Evolutionary conservation across 176 grass and related monocot species (phyloP), one percentile per base, ranked within the genome.

Genomic region (Rhynchospora tenuis): DNA sequence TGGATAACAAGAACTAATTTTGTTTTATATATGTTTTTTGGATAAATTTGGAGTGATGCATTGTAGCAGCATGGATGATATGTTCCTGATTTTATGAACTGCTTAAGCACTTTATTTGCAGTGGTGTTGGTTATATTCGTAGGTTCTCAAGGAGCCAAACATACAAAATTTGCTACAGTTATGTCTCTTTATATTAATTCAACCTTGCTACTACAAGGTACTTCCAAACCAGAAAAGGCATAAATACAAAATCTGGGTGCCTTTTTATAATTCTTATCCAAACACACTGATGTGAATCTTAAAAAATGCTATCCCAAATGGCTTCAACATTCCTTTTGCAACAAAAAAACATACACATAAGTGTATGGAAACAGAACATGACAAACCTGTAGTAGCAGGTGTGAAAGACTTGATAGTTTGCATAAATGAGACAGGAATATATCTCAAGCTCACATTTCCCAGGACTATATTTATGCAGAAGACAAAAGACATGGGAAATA

Each of bases 401-500:
- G 96, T 98, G 86, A 98, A 98, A 20, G 96, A 98, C 91, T 98
- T 98, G 19, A 98, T 98, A 0, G 96, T 98, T 84, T 98, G 96
- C 96, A 98, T 98, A 67, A 98, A 98, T 2, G 93, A 95, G 20
- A 98, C 96, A 19, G 96, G 96, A 67, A 98, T 98, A 67, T 95
- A 98, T 24, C 96, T 91, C 86, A 98, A 83, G 80, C 96, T 98
- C 24, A 98, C 83, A 83, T 98, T 98, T 44, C 96, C 96, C 54
- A 98, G 70, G 59, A 98, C 96, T 16, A 98, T 98, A 78, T 98
- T 98, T 61, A 98, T 95, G 86, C 96, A 98, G 78, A 98, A 98
- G 14, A 98, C 96, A 16, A 95, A 93, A 13, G 96, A 98, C 92
- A 98, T 98, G 47, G 96, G 96, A 69, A 98, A 98, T 86, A 98